phyloP scores from a whole-genome alignment of 2,329 filamentous ascomycete species.

The Aureobasidium sp. region DNA sequence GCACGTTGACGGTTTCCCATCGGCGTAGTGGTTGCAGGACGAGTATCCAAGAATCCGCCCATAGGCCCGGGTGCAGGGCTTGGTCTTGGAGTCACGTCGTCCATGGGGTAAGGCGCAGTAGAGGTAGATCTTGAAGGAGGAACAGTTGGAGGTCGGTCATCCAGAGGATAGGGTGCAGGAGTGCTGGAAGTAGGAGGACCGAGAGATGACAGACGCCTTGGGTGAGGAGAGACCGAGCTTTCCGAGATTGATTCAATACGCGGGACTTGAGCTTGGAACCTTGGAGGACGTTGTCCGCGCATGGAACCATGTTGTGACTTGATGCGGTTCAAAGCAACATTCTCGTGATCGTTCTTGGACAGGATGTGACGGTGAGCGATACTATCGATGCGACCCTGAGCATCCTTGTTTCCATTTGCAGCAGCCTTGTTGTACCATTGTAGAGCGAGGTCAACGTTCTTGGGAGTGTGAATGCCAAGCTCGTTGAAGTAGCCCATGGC shows the following conservation, averaged over 20 bases:
- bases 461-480: slow-evolving; percentile 85
- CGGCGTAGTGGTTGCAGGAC: slow-evolving; percentile 40
- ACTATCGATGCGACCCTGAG: slow-evolving; percentile 70
- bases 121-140: slow-evolving; percentile 40
- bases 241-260: slow-evolving; percentile 34
- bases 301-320: slow-evolving; percentile 49
- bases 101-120: slow-evolving; percentile 62
- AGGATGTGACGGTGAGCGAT: slow-evolving; percentile 69
- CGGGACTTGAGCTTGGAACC: slow-evolving; percentile 31
- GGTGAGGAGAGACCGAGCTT: slow-evolving; percentile 35
- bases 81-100: slow-evolving; percentile 47
- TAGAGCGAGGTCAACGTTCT: slow-evolving; percentile 71
- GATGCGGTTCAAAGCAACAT: slow-evolving; percentile 79
- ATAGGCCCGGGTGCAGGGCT: not conserved
- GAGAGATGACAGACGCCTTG: slow-evolving; percentile 15
- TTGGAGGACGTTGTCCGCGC: slow-evolving; percentile 39
- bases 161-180: slow-evolving; percentile 27
- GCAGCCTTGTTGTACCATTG: slow-evolving; percentile 88
- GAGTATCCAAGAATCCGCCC: slow-evolving; percentile 29
- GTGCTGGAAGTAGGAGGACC: slow-evolving; percentile 16
- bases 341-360: slow-evolving; percentile 87
- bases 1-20: slow-evolving; percentile 40
- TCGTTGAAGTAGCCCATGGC: slow-evolving; percentile 97
- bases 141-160: slow-evolving; percentile 46
- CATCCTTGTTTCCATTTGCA: slow-evolving; percentile 86